A percentile compares a stretch with the other conserved stretches of the same genome.
Conservation (phyloP, 768 basidiomycete species). For the Rhodotorula graminis region DNA sequence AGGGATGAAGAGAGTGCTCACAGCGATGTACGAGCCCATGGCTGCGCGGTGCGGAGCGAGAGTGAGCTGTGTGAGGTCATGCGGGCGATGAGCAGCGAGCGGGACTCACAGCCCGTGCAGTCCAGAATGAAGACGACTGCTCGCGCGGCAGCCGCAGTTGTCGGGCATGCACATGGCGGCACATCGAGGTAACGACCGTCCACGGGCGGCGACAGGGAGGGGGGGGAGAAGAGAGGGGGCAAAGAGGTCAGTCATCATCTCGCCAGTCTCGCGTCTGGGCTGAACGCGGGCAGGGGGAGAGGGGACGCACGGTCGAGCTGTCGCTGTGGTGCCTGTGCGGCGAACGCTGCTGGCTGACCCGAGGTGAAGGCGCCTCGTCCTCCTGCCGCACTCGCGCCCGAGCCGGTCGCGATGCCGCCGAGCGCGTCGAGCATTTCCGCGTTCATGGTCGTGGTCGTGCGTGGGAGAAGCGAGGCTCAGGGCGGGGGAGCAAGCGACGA, state of each 20-base stretch:
- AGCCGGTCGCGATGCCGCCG: slow-evolving; percentile 11
- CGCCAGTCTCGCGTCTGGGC: background rate
- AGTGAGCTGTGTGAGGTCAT: background rate
- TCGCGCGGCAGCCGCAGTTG: background rate
- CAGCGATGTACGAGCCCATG: slow-evolving; percentile 40
- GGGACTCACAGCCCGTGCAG: slow-evolving; percentile 28
- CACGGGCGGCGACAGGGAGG: background rate
- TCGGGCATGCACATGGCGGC: too few species aligned
- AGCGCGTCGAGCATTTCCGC: slow-evolving; percentile 19
- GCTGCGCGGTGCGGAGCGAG: background rate
- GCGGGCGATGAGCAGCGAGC: background rate
- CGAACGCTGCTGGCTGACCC: background rate
- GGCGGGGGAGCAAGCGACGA: too few species aligned
- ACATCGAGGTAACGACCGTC: background rate
- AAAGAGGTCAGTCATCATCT: background rate
- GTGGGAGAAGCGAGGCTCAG: too few species aligned
- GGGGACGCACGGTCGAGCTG: slow-evolving; percentile 12
- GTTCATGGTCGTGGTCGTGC: background rate
- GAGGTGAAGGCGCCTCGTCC: too few species aligned
- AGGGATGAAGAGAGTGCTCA: background rate
- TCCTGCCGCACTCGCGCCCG: background rate
- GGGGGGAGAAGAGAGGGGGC: background rate
- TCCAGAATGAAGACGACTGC: slow-evolving; percentile 39
- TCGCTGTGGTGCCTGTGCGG: background rate
- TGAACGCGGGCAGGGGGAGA: background rate